Conservation (phyloP, 306 rosid species). For the Sphenostylis stenocarpa region DNA sequence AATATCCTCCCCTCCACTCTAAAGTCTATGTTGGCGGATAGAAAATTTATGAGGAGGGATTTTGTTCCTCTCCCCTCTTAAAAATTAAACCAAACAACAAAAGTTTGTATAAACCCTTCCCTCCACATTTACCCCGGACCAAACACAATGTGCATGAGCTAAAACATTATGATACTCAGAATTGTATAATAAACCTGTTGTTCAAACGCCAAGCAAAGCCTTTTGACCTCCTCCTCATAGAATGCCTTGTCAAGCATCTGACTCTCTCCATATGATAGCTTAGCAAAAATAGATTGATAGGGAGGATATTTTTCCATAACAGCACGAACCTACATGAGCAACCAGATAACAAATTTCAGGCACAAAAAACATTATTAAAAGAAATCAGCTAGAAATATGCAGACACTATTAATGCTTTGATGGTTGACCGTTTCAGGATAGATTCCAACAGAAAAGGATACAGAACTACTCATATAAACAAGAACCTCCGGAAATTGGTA, state of each 20-base stretch:
- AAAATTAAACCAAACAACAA: neutral
- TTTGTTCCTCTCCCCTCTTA: neutral
- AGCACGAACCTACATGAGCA: conserved; percentile 69
- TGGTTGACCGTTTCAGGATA: conserved; percentile 2
- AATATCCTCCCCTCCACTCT: neutral
- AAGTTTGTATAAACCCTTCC: neutral
- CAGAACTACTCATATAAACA: neutral
- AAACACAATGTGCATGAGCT: neutral
- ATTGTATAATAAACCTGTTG: conserved; percentile 67
- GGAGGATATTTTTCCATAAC: conserved; percentile 96
- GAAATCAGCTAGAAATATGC: conserved; percentile 8
- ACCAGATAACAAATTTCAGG: conserved; percentile 21
- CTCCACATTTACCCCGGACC: neutral
- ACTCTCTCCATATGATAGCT: conserved; percentile 91
- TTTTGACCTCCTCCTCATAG: conserved; percentile 99
- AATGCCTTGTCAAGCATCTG: conserved; percentile 98
- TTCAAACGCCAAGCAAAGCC: conserved; percentile 92
- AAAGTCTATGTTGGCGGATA: neutral
- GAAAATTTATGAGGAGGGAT: neutral
- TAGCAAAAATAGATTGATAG: conserved; percentile 85
- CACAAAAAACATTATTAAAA: conserved; percentile 2
- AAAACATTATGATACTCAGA: neutral
- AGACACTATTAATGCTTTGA: neutral
- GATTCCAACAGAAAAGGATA: neutral
- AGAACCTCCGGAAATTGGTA: neutral